Percentiles rank a stretch among this genome's conserved stretches.
These are phyloP conservation scores for Acephala macrosclerotiorum DNA, from an alignment of 2,329 filamentous ascomycete genomes.

Conservation along the genomic window DNA sequence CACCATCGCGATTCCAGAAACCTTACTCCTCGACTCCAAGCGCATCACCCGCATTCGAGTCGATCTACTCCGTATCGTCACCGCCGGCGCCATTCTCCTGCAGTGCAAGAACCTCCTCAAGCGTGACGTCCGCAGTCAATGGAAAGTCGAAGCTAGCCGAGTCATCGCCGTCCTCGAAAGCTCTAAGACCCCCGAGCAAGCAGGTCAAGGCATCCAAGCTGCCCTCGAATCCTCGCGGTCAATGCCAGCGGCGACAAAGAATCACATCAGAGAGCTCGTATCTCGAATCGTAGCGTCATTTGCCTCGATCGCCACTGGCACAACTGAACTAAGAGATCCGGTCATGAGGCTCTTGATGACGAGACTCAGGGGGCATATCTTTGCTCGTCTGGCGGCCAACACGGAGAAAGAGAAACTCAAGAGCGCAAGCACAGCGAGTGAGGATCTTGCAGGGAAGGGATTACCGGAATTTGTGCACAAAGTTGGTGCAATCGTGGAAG, in stretches of 20 bases:
- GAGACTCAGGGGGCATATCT: conserved; percentile 71
- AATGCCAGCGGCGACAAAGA: conserved; percentile 70
- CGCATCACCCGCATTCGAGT: conserved; percentile 66
- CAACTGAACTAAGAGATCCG: conserved; percentile 55
- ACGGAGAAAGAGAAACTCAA: conserved; percentile 75
- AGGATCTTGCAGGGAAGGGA: conserved; percentile 73
- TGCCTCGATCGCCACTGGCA: conserved; percentile 29
- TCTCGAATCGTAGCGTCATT: conserved; percentile 56
- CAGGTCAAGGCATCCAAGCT: conserved; percentile 66
- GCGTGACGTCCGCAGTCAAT: conserved; percentile 78
- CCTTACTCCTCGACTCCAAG: conserved; percentile 71
- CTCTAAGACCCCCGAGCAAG: conserved; percentile 54
- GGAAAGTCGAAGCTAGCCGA: conserved; percentile 77
- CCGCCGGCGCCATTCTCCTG: conserved; percentile 76
- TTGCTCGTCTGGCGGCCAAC: conserved; percentile 68
- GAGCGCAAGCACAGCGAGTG: conserved; percentile 71
- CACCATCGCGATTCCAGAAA: conserved; percentile 71
- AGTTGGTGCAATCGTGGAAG: conserved; percentile 73
- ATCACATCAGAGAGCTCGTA: conserved; percentile 64
- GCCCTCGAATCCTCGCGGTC: conserved; percentile 67
- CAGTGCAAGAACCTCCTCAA: conserved; percentile 86
- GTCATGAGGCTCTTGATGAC: conserved; percentile 72
- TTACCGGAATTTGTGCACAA: conserved; percentile 76
- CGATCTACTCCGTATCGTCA: conserved; percentile 70
- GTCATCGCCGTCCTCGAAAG: conserved; percentile 74